These are phyloP conservation scores for Breviolum minutum DNA, from an alignment of 73 alveolate species.

Conservation along the genomic window DNA sequence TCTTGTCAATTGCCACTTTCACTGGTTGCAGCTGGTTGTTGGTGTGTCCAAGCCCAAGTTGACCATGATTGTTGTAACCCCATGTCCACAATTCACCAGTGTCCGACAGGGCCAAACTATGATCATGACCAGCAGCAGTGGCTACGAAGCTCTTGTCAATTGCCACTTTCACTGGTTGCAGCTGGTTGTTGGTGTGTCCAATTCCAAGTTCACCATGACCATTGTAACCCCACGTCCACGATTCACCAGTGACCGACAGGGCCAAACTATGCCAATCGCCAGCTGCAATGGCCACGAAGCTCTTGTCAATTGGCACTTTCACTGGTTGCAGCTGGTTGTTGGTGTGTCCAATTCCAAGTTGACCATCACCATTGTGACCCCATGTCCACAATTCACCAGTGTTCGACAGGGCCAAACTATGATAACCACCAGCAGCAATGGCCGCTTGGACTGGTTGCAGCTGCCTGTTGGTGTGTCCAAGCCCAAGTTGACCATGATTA, in stretches of 20 bases:
- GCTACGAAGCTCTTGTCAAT: neutral
- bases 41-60: neutral
- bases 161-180: neutral
- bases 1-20: neutral
- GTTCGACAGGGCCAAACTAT: neutral
- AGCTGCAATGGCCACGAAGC: constrained; percentile 1
- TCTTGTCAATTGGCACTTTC: neutral
- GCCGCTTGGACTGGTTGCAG: neutral
- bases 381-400: constrained; percentile 8
- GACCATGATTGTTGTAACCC: neutral
- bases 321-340: neutral
- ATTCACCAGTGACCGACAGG: neutral
- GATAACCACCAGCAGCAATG: neutral
- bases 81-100: neutral
- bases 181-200: neutral
- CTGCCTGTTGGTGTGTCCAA: neutral
- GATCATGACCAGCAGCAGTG: neutral
- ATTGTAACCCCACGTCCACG: constrained; percentile 21
- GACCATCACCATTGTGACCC: neutral
- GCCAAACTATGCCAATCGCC: neutral
- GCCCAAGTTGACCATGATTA: constrained; percentile 9
- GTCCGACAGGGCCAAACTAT: neutral
- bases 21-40: neutral
- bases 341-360: neutral
- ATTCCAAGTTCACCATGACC: neutral